Conservation (phyloP, 106 monocot genomes). For the Narthecium ossifragum region DNA sequence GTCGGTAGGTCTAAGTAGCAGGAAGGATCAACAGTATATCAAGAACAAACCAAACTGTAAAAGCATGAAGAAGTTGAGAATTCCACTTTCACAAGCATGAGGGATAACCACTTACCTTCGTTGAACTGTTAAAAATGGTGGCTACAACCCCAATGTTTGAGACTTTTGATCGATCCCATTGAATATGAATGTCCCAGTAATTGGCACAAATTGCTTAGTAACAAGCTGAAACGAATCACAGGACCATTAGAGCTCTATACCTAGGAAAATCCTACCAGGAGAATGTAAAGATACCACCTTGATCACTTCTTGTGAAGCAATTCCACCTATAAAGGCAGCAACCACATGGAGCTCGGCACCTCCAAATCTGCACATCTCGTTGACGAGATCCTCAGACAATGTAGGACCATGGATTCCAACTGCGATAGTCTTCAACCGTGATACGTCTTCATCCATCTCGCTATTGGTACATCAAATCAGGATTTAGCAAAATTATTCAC, state of each 20-base stretch:
- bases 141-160: constrained; percentile 54
- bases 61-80: too few relatives aligned
- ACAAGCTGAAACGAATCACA: constrained; percentile 55
- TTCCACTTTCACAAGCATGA: too few relatives aligned
- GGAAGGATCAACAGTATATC: too few relatives aligned
- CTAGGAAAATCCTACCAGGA: neutral
- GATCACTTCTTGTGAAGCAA: constrained; percentile 94
- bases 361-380: constrained; percentile 89
- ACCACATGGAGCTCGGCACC: constrained; percentile 83
- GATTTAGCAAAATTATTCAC: neutral
- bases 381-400: constrained; percentile 70
- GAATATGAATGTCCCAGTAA: constrained; percentile 76
- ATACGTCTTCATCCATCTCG: constrained; percentile 69
- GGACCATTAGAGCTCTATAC: constrained; percentile 3
- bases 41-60: too few relatives aligned
- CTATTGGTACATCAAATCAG: too few relatives aligned
- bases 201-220: constrained; percentile 80
- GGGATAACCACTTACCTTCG: too few relatives aligned
- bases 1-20: too few relatives aligned
- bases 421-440: constrained; percentile 66
- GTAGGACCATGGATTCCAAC: constrained; percentile 53
- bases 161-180: constrained; percentile 92
- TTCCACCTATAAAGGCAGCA: constrained; percentile 79
- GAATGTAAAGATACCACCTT: constrained; percentile 37
- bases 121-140: neutral